Evolutionary conservation across 208 protist genomes (phyloP).

Genomic region (Leishmania mexicana): DNA sequence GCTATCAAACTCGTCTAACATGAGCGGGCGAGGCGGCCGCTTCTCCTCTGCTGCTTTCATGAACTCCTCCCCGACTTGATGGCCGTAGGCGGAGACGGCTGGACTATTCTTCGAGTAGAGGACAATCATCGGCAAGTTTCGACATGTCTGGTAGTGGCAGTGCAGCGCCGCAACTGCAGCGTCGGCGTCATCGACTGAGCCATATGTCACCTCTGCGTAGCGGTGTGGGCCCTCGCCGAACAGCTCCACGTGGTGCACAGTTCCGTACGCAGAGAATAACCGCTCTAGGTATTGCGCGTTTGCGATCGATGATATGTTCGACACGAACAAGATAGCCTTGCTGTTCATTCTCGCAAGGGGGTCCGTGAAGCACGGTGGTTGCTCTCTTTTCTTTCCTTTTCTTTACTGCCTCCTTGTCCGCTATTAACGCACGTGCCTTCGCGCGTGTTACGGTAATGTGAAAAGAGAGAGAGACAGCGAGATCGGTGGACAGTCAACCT

Average conservation of each 20-base stretch:
- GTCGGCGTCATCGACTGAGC: slow-evolving; percentile 75
- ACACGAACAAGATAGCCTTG: slow-evolving; percentile 68
- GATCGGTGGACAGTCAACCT: neutral
- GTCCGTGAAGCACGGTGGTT: no score
- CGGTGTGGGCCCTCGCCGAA: slow-evolving; percentile 48
- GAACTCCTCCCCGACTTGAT: slow-evolving; percentile 68
- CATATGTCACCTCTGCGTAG: slow-evolving; percentile 79
- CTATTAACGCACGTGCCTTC: neutral
- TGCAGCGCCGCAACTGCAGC: slow-evolving; percentile 83
- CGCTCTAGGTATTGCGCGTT: slow-evolving; percentile 84
- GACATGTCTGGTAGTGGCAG: slow-evolving; percentile 76
- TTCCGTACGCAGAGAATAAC: slow-evolving; percentile 83
- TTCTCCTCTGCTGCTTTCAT: slow-evolving; percentile 52
- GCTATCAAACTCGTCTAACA: slow-evolving; percentile 72
- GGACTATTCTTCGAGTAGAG: slow-evolving; percentile 75
- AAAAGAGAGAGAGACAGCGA: neutral
- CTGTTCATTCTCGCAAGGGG: slow-evolving; percentile 6
- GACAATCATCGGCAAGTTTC: slow-evolving; percentile 74
- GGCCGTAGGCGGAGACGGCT: slow-evolving; percentile 66
- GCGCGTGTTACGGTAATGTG: neutral
- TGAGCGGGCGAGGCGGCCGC: slow-evolving; percentile 40
- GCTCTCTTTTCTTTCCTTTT: neutral
- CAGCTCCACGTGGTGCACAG: slow-evolving; percentile 66
- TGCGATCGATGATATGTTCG: slow-evolving; percentile 71
- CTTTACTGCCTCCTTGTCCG: neutral